Evolutionary conservation across 371 early-diverging fungal species (phyloP), one percentile per base, ranked within the genome.

Genomic region (Mitosporidium daphniae): DNA sequence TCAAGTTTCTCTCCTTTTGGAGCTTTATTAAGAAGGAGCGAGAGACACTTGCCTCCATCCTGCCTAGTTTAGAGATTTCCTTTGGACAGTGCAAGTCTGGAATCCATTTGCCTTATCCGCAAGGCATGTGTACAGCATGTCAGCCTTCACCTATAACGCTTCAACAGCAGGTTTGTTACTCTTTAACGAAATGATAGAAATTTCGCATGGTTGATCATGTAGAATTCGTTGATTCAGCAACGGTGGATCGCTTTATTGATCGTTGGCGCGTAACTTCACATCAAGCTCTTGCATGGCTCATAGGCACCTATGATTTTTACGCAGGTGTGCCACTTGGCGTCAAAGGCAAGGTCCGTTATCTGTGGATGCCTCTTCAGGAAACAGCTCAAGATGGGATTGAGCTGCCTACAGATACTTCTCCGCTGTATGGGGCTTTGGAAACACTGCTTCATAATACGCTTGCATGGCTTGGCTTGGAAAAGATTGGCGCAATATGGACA

Each of bases 191-290:
- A n/a, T n/a, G n/a, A n/a, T n/a, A 45, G 21, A 23, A 23, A 17
- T 42, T 33, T 21, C n/a, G 45, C n/a, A 32, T 35, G 25, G 32
- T 42, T 8, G 45, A 45, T 26, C 42, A 45, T 33, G 33, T 45
- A 7, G 45, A 45, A 28, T 34, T 45, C 24, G 38, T 40, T 24
- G 27, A 32, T 22, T 9, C 17, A 20, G 14, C 14, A 8, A 29
- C 31, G 12, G 29, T 45, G 5, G 42, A 45, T 19, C 30, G 35
- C 14, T 31, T 45, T 14, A 28, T 45, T 8, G 31, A 18, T 11
- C 16, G 28, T 11, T 31, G 30, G 27, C 35, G 25, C 22, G 37
- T 29, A 9, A 32, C 26, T 9, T 15, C 23, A 9, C 25, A 19
- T 10, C 39, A 41, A 25, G 27, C 19, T 15, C 27, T 42, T 21